phyloP scores from a whole-genome alignment of 2,329 filamentous ascomycete species.

The Epichloe sylvatica region DNA sequence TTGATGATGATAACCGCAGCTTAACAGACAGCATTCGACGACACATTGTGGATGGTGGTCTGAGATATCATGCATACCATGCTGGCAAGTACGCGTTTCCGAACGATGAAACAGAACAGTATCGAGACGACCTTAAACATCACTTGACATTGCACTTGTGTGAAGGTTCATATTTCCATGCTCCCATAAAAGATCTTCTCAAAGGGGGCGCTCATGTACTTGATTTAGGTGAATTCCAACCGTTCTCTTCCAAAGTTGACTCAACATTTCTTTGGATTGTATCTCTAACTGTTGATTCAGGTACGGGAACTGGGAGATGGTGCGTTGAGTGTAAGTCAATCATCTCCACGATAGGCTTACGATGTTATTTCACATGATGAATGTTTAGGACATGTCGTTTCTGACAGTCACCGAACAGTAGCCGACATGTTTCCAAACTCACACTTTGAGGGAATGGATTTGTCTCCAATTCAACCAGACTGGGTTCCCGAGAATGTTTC shows the following conservation, averaged over 20 bases:
- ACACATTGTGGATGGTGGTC: constrained; percentile 27
- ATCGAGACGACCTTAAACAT: constrained; percentile 28
- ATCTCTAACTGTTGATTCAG: constrained; percentile 13
- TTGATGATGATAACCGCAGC: constrained; percentile 24
- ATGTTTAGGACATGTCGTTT: not conserved
- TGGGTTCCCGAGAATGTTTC: constrained; percentile 37
- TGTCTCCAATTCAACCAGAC: constrained; percentile 38
- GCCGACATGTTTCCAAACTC: constrained; percentile 32
- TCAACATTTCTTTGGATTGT: not conserved
- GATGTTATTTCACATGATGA: not conserved
- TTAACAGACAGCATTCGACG: constrained; percentile 29
- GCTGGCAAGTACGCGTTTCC: constrained; percentile 29
- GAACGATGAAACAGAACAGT: constrained; percentile 29
- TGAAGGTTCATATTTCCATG: constrained; percentile 27
- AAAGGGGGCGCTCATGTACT: constrained; percentile 28
- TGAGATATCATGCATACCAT: constrained; percentile 28
- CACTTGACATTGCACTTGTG: constrained; percentile 25
- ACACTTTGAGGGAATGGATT: constrained; percentile 33
- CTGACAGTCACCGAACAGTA: constrained; percentile 18
- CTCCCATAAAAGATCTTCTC: constrained; percentile 27
- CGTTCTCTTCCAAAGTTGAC: no score
- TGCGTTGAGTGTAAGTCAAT: constrained; percentile 31
- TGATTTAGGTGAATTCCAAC: constrained; percentile 27
- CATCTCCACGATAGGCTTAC: not conserved
- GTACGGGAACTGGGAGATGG: constrained; percentile 39